These are phyloP conservation scores for Diplodia corticola DNA, from an alignment of 2,329 filamentous ascomycete genomes.

Conservation along the genomic window DNA sequence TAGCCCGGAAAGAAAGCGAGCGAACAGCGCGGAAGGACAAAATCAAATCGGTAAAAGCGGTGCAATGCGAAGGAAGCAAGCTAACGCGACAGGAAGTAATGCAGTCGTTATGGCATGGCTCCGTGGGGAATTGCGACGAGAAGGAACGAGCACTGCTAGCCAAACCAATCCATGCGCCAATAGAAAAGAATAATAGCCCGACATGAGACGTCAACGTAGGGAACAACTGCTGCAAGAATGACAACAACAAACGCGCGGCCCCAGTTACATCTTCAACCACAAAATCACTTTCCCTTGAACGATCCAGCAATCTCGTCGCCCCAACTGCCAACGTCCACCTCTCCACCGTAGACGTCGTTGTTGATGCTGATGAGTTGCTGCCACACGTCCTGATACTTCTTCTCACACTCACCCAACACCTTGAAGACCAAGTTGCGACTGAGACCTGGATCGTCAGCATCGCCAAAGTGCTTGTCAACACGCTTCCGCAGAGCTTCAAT, in stretches of 20 bases:
- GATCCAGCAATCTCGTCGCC: conserved; percentile 20
- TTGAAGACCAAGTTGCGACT: conserved; percentile 60
- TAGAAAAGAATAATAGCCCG: not conserved
- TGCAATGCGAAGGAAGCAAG: not conserved
- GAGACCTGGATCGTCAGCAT: conserved; percentile 72
- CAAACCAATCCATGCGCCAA: conserved; percentile 13
- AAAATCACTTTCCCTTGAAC: conserved; percentile 13
- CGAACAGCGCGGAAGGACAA: not conserved
- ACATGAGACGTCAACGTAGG: not conserved
- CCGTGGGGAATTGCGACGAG: not conserved
- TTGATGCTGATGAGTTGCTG: conserved; percentile 50
- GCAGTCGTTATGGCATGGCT: conserved; percentile 13
- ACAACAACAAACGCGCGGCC: not conserved
- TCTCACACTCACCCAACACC: conserved; percentile 62
- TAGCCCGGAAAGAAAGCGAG: not conserved
- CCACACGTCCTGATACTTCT: conserved; percentile 55
- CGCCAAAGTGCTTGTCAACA: conserved; percentile 96
- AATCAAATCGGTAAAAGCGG: too few species aligned
- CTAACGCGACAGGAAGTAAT: not conserved
- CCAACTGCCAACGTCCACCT: conserved; percentile 41
- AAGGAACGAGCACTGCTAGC: not conserved
- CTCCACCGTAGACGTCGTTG: conserved; percentile 48
- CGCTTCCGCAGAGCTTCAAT: conserved; percentile 85
- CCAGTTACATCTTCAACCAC: not conserved
- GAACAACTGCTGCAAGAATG: not conserved